These are phyloP conservation scores for Trichoderma afroharzianum DNA, from an alignment of 2,329 filamentous ascomycete genomes.

Conservation along the genomic window DNA sequence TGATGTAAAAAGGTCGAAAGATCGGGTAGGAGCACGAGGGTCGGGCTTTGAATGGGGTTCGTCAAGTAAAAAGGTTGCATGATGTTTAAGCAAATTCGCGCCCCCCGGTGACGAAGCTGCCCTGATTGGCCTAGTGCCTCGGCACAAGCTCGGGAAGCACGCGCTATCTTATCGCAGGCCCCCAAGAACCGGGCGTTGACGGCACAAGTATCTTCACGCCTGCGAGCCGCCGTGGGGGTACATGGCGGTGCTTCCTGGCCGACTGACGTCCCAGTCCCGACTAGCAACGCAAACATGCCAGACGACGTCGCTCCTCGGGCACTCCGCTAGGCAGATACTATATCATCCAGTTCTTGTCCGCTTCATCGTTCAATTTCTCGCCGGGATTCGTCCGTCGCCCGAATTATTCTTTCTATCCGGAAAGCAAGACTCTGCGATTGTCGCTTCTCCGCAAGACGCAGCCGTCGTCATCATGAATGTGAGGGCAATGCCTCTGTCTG, in stretches of 20 bases:
- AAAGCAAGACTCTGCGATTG: background rate
- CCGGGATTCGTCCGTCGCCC: background rate
- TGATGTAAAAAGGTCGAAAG: constrained; percentile 16
- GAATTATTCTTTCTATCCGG: background rate
- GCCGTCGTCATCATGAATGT: constrained; percentile 51
- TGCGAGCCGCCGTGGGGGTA: background rate
- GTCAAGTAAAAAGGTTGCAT: constrained; percentile 27
- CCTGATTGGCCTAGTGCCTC: constrained; percentile 28
- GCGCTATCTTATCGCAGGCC: constrained; percentile 17
- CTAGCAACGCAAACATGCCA: constrained; percentile 6
- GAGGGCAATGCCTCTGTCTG: constrained; percentile 15
- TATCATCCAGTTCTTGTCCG: background rate
- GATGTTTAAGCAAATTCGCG: constrained; percentile 20
- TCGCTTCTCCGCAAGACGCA: background rate
- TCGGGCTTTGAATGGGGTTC: constrained; percentile 18
- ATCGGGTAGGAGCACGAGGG: constrained; percentile 22
- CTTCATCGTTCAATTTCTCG: background rate
- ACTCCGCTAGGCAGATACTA: constrained; percentile 19
- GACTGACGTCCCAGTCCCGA: constrained; percentile 8
- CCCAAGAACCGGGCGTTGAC: background rate
- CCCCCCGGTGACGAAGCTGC: constrained; percentile 18
- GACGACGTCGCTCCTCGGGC: constrained; percentile 1
- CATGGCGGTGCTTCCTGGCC: background rate
- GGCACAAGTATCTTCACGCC: background rate
- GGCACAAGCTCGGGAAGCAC: constrained; percentile 26